Conservation (phyloP, 176 grass and related monocot species). For the Cenchrus purpureus region DNA sequence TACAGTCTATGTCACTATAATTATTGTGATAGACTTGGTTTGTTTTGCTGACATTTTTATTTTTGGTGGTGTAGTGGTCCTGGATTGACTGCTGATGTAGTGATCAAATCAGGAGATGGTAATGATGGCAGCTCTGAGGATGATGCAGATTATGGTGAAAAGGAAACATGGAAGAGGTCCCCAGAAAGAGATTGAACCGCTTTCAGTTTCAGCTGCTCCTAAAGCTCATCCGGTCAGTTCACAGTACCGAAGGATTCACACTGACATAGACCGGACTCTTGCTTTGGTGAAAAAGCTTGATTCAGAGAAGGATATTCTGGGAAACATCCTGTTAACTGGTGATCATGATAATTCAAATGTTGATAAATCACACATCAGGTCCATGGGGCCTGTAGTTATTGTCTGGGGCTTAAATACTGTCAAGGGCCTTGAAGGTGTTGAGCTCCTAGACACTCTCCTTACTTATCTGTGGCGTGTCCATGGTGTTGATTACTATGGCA, state of each 20-base stretch:
- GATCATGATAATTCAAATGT: constrained; percentile 50
- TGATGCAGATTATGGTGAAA: constrained; percentile 62
- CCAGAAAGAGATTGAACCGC: constrained; percentile 45
- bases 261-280: constrained; percentile 68
- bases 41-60: constrained; percentile 43
- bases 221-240: constrained; percentile 70
- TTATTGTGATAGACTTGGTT: constrained; percentile 19
- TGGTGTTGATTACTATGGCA: constrained; percentile 92
- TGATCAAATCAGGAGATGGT: constrained; percentile 60
- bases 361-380: constrained; percentile 62
- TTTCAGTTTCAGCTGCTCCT: constrained; percentile 63
- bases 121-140: constrained; percentile 60
- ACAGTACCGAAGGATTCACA: constrained; percentile 60
- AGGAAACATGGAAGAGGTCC: constrained; percentile 61
- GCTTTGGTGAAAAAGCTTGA: constrained; percentile 72
- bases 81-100: constrained; percentile 42
- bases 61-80: constrained; percentile 59
- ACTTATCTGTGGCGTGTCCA: constrained; percentile 89
- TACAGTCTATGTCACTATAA: neutral
- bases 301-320: constrained; percentile 70
- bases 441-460: constrained; percentile 82
- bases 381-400: constrained; percentile 61
- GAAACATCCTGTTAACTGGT: constrained; percentile 61
- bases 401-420: constrained; percentile 60
- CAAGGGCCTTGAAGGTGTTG: constrained; percentile 79